Conservation (phyloP, 805 yeast genomes). For the Danielozyma ontarioensis region DNA sequence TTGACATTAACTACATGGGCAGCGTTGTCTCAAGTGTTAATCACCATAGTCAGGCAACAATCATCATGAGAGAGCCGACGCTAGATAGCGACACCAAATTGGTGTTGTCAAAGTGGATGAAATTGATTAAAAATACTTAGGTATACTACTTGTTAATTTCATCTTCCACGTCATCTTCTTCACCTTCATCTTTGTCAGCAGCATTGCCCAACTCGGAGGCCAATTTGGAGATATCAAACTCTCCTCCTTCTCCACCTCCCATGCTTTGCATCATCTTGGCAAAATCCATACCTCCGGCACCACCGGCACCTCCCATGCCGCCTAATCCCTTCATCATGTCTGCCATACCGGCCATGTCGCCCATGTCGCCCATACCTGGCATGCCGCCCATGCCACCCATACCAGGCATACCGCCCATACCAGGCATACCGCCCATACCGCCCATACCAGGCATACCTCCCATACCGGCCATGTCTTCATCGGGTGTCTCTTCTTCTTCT, state of each 20-base stretch:
- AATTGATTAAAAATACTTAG: too few relatives aligned
- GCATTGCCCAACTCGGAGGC: not conserved
- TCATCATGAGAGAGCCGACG: too few relatives aligned
- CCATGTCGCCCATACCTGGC: slow-evolving; percentile 27
- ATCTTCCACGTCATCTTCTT: too few relatives aligned
- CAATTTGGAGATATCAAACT: slow-evolving; percentile 31
- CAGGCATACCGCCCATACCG: slow-evolving; percentile 17
- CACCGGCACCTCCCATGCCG: slow-evolving; percentile 31
- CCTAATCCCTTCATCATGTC: slow-evolving; percentile 22
- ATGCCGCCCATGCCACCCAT: slow-evolving; percentile 31
- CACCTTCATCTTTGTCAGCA: too few relatives aligned
- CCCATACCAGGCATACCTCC: slow-evolving; percentile 19
- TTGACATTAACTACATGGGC: too few relatives aligned
- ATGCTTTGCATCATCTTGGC: slow-evolving; percentile 34
- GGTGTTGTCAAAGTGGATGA: too few relatives aligned
- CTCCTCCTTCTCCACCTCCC: slow-evolving; percentile 27
- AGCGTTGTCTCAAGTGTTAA: too few relatives aligned
- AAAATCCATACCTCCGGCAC: slow-evolving; percentile 23
- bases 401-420: slow-evolving; percentile 14
- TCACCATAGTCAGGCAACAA: too few relatives aligned
- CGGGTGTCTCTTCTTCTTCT: slow-evolving; percentile 48
- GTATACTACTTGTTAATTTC: too few relatives aligned
- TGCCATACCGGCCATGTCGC: slow-evolving; percentile 27
- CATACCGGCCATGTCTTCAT: slow-evolving; percentile 27
- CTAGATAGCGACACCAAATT: too few relatives aligned